Conservation (phyloP, 805 yeast genomes). For the Candida wancherniae region DNA sequence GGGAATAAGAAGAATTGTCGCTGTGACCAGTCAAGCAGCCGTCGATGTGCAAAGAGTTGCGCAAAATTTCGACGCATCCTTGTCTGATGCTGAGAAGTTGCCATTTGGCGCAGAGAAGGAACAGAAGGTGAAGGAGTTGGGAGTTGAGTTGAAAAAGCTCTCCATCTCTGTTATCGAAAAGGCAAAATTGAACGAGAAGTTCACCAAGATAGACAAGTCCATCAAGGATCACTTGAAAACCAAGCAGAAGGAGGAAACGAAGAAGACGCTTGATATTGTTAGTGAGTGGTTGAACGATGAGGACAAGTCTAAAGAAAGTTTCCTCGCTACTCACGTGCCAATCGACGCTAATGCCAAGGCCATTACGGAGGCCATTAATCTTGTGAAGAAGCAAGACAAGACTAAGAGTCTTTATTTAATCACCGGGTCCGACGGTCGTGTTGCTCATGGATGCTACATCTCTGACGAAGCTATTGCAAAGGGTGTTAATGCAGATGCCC, state of each 20-base stretch:
- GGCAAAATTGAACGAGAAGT: conserved; percentile 67
- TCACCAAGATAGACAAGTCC: conserved; percentile 74
- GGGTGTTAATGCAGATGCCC: conserved; percentile 70
- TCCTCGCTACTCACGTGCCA: conserved; percentile 61
- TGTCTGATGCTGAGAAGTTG: conserved; percentile 56
- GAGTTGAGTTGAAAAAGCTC: conserved; percentile 78
- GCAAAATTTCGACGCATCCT: conserved; percentile 55
- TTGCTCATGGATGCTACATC: conserved; percentile 94
- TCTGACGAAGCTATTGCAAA: conserved; percentile 63
- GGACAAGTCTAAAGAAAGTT: conserved; percentile 43
- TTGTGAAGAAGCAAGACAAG: conserved; percentile 70
- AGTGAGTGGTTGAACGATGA: conserved; percentile 56
- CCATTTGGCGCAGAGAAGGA: conserved; percentile 78
- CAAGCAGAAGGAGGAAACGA: conserved; percentile 82
- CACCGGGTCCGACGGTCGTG: conserved; percentile 66
- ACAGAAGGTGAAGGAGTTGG: conserved; percentile 72
- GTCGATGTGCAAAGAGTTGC: conserved; percentile 86
- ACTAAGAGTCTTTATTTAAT: conserved; percentile 74
- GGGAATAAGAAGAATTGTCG: conserved; percentile 97
- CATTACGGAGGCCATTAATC: conserved; percentile 85
- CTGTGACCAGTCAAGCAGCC: conserved; percentile 91
- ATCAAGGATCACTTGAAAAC: conserved; percentile 85
- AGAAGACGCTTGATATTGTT: conserved; percentile 74
- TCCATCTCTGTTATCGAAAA: conserved; percentile 79
- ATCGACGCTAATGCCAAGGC: conserved; percentile 88